Percentiles rank a stretch among this genome's conserved stretches.
These are phyloP conservation scores for Phytophthora idaei DNA, from an alignment of 352 stramenopile genomes.

Conservation along the genomic window DNA sequence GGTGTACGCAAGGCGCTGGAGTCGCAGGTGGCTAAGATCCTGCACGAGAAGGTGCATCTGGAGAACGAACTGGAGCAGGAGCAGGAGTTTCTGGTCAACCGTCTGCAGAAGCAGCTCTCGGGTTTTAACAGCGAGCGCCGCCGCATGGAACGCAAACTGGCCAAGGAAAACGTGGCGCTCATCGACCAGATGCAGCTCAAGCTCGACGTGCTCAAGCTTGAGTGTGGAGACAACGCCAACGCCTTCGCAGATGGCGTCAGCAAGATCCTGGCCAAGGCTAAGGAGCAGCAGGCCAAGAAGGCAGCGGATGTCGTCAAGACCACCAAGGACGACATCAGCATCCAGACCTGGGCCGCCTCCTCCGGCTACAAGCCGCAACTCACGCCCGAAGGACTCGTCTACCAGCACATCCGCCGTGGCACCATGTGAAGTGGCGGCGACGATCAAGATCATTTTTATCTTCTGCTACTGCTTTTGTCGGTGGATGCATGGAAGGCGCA, in stretches of 20 bases:
- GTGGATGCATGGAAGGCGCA: conserved; percentile 10
- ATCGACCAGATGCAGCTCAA: conserved; percentile 76
- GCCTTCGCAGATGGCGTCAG: conserved; percentile 62
- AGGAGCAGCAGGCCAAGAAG: conserved; percentile 64
- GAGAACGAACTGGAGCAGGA: conserved; percentile 90
- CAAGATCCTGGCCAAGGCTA: conserved; percentile 51
- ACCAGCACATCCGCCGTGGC: conserved; percentile 76
- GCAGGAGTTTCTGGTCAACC: conserved; percentile 89
- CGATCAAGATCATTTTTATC: conserved; percentile 15
- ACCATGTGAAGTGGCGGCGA: conserved; percentile 60
- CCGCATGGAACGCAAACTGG: conserved; percentile 75
- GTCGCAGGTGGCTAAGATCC: conserved; percentile 80
- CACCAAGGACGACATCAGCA: conserved; percentile 70
- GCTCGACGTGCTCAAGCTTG: conserved; percentile 57
- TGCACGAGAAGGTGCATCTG: conserved; percentile 84
- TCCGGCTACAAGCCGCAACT: conserved; percentile 42
- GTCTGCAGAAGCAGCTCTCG: conserved; percentile 82
- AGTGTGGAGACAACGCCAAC: conserved; percentile 66
- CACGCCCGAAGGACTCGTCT: conserved; percentile 55
- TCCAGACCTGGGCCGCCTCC: conserved; percentile 44
- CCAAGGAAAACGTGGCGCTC: conserved; percentile 72
- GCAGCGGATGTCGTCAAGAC: conserved; percentile 49
- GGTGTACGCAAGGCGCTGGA: conserved; percentile 68
- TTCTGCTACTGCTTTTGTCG: conserved; percentile 2
- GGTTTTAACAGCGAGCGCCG: conserved; percentile 70